Evolutionary conservation across 2,329 filamentous ascomycete genomes (phyloP).

Genomic region (Botryotinia convoluta): DNA sequence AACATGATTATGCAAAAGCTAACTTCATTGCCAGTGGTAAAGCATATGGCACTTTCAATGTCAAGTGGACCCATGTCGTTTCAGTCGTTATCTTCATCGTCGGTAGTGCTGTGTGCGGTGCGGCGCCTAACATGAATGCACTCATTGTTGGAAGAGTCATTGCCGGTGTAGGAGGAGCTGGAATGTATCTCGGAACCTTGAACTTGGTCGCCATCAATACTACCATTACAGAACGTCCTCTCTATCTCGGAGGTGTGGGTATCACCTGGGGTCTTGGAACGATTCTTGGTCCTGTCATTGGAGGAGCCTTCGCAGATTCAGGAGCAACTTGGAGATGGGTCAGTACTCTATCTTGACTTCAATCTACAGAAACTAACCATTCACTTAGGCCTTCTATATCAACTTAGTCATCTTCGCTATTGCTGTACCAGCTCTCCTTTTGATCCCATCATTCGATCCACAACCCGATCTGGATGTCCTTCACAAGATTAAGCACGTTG

Average conservation of each 20-base stretch:
- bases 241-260: constrained; percentile 22
- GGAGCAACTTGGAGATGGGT: constrained; percentile 37
- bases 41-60: constrained; percentile 30
- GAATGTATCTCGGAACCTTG: constrained; percentile 42
- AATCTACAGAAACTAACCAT: neutral
- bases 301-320: constrained; percentile 36
- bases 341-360: neutral
- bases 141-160: constrained; percentile 47
- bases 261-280: constrained; percentile 27
- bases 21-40: constrained; percentile 1
- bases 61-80: constrained; percentile 30
- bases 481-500: constrained; percentile 30
- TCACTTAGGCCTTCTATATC: constrained; percentile 31
- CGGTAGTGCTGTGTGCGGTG: constrained; percentile 35
- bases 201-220: constrained; percentile 25
- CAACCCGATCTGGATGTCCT: neutral
- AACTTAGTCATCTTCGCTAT: constrained; percentile 40
- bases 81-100: constrained; percentile 29
- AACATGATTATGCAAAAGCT: neutral
- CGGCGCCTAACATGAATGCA: constrained; percentile 39
- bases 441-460: constrained; percentile 21
- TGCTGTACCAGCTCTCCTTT: constrained; percentile 23
- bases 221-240: constrained; percentile 21
- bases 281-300: constrained; percentile 30
- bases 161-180: constrained; percentile 43